phyloP scores from a whole-genome alignment of 352 stramenopile species.

The Phytophthora niederhauseri region DNA sequence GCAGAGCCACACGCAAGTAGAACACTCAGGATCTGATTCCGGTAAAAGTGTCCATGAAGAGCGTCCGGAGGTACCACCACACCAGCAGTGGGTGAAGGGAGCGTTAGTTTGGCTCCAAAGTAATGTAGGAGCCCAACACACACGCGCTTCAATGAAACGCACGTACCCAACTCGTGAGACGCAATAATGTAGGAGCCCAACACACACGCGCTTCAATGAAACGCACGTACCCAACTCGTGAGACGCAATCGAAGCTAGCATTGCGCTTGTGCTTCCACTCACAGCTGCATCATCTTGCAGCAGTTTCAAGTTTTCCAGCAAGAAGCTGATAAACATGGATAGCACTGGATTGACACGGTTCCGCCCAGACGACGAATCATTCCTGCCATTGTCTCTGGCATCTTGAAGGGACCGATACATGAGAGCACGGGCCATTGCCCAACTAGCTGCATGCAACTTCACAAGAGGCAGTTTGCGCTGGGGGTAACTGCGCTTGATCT shows the following conservation, averaged over 20 bases:
- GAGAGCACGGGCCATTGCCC: conserved; percentile 79
- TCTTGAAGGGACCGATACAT: conserved; percentile 78
- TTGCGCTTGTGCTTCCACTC: background rate
- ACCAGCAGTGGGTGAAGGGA: conserved; percentile 10
- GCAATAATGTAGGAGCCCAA: conserved; percentile 74
- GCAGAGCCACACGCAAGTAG: conserved; percentile 73
- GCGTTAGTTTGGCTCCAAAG: conserved; percentile 37
- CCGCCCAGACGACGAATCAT: conserved; percentile 8
- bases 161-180: conserved; percentile 33
- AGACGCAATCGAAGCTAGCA: background rate
- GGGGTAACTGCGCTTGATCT: conserved; percentile 53
- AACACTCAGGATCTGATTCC: conserved; percentile 82
- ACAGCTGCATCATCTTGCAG: conserved; percentile 18
- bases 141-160: conserved; percentile 59
- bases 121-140: conserved; percentile 74
- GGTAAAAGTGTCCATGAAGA: conserved; percentile 64
- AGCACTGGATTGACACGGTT: conserved; percentile 59
- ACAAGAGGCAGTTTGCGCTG: conserved; percentile 68
- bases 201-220: conserved; percentile 65
- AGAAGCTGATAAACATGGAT: conserved; percentile 53
- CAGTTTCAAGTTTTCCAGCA: conserved; percentile 69
- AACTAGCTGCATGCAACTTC: conserved; percentile 78
- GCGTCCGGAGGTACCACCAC: conserved; percentile 19
- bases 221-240: conserved; percentile 37
- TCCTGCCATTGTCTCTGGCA: conserved; percentile 16